Evolutionary conservation across 106 monocot species (phyloP), one percentile per base, ranked within the genome.

Genomic region (Amphibolis antarctica): DNA sequence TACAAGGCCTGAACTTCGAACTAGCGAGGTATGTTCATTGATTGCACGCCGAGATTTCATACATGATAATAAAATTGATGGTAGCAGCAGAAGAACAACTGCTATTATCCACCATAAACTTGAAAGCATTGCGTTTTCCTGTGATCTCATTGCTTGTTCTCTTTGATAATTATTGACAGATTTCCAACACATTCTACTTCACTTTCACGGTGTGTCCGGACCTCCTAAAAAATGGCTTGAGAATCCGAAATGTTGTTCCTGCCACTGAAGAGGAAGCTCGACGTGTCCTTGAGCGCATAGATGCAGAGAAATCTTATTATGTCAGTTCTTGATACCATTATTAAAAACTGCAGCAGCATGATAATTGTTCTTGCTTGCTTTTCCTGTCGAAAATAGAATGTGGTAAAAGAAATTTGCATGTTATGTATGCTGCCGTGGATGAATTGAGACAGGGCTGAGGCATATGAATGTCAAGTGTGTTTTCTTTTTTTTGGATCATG

Each of bases 121-220:
- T 29, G 20, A 36, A 36, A 52, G 22, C 36, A 36, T 36, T 36
- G 36, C 7, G 18, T 6, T 63, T 46, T 43, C 23, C 0, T 28
- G 9, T 45, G 20, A 10, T 0, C 15, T 24, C 2, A 26, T 45
- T 46, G 6, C 3, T 23, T 17, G 20, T 23, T 12, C 0, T 19
- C 6, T 36, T 36, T 36, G 4, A 36, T 36, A 7, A 7, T 42
- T 21, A 22, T 54, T 20, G 13, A 29, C 90, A 96, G 96, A 77
- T 96, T 13, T 90, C 96, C 26, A 90, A 96, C 71, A 87, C 96
- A 59, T 96, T 90, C 74, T 87, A 86, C 71, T 96, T 96, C 82
- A 96, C 90, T 14, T 96, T 90, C 71, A 90, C 90, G 4, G 84
- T 86, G 27, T 66, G 60, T 25, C 63, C 59, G 10, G 80, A 89